These are phyloP conservation scores for Podila verticillata DNA, from an alignment of 192 early-diverging fungal genomes.

Conservation along the genomic window DNA sequence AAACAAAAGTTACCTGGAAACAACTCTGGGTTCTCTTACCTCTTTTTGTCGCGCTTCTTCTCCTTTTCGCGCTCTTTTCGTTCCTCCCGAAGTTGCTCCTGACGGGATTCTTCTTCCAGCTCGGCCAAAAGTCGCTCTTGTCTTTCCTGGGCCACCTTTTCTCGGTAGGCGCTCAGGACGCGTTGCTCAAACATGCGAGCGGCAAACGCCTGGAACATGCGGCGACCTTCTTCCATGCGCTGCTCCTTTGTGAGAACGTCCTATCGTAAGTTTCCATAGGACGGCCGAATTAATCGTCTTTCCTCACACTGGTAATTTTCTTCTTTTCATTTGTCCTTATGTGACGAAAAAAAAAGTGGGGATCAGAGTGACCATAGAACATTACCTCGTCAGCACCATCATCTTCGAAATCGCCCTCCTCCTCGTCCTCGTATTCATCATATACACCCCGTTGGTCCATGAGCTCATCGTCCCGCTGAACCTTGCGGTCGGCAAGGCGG, in stretches of 20 bases:
- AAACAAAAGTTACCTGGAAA: background rate
- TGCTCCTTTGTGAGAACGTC: slow-evolving; percentile 84
- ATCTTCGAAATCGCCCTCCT: slow-evolving; percentile 72
- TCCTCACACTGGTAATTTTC: background rate
- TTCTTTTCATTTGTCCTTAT: background rate
- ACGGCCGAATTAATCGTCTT: background rate
- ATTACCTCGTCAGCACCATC: slow-evolving; percentile 65
- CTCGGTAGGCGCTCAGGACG: slow-evolving; percentile 91
- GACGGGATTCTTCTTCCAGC: slow-evolving; percentile 85
- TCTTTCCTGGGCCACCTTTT: slow-evolving; percentile 92
- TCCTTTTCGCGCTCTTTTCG: slow-evolving; percentile 72
- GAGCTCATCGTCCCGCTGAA: slow-evolving; percentile 77
- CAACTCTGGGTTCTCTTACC: no score
- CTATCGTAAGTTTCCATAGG: slow-evolving; percentile 42
- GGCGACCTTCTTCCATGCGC: slow-evolving; percentile 91
- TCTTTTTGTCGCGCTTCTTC: slow-evolving; percentile 80
- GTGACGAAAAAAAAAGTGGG: background rate
- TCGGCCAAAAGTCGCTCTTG: slow-evolving; percentile 89
- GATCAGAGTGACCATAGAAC: background rate
- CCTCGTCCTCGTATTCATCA: slow-evolving; percentile 63
- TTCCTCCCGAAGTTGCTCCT: slow-evolving; percentile 63
- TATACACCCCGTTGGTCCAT: slow-evolving; percentile 61
- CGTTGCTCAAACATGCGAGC: slow-evolving; percentile 98
- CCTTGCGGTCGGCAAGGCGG: slow-evolving; percentile 87
- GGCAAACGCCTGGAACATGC: slow-evolving; percentile 96